These are phyloP conservation scores for Aspergillus sclerotiicarbonarius DNA, from an alignment of 495 filamentous ascomycete genomes.

Conservation along the genomic window DNA sequence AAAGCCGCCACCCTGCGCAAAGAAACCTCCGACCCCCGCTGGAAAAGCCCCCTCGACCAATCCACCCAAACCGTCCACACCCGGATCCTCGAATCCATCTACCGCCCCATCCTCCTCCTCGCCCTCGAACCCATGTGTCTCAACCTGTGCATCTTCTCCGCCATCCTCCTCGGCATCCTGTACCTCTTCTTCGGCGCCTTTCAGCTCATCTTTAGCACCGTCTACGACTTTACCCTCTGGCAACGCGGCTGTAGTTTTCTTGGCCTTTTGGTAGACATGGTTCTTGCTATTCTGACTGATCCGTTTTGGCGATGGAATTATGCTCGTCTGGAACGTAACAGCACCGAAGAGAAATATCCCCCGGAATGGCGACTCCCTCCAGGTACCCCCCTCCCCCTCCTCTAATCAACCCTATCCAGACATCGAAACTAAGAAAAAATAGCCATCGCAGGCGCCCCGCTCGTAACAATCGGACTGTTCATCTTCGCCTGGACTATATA, in stretches of 20 bases:
- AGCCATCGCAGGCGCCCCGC: slow-evolving; percentile 68
- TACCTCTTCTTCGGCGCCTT: slow-evolving; percentile 94
- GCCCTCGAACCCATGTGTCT: slow-evolving; percentile 76
- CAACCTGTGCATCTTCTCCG: slow-evolving; percentile 70
- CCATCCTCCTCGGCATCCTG: slow-evolving; percentile 72
- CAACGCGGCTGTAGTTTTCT: too few relatives aligned
- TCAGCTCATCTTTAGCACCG: slow-evolving; percentile 65
- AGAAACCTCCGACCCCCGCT: too few relatives aligned
- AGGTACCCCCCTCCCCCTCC: too few relatives aligned
- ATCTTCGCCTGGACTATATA: slow-evolving; percentile 75
- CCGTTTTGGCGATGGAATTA: too few relatives aligned
- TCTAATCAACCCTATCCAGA: too few relatives aligned
- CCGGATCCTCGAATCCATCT: too few relatives aligned
- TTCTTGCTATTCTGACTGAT: not conserved
- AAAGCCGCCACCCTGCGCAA: too few relatives aligned
- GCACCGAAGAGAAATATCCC: too few relatives aligned
- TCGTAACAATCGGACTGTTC: slow-evolving; percentile 79
- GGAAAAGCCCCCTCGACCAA: too few relatives aligned
- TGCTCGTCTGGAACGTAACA: too few relatives aligned
- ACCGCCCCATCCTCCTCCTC: slow-evolving; percentile 67
- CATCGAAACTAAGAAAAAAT: not conserved
- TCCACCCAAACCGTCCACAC: too few relatives aligned
- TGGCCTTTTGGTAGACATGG: not conserved
- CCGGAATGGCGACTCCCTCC: too few relatives aligned
- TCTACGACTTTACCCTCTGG: slow-evolving; percentile 41